phyloP scores from a whole-genome alignment of 2,329 filamentous ascomycete genomes.

The Colletotrichum tamarilloi region DNA sequence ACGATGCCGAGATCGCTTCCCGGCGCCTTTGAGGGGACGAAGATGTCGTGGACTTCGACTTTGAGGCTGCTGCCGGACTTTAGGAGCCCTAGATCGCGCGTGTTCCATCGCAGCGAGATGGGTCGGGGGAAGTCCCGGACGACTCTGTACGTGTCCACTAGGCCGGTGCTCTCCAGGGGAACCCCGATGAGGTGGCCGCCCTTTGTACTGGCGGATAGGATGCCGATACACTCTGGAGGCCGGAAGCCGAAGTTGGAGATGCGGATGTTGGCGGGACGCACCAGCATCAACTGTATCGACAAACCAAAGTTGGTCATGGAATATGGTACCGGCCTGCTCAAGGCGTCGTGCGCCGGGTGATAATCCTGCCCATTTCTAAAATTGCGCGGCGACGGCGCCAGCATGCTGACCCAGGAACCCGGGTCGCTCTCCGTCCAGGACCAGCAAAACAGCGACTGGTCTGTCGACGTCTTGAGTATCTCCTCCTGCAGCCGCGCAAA shows the following conservation, averaged over 20 bases:
- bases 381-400: conserved; percentile 24
- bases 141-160: conserved; percentile 5
- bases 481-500: conserved; percentile 39
- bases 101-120: conserved; percentile 1
- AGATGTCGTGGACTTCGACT: not conserved
- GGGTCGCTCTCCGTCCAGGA: conserved; percentile 30
- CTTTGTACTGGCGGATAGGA: not conserved
- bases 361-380: conserved; percentile 15
- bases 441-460: conserved; percentile 33
- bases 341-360: conserved; percentile 8
- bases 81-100: not conserved
- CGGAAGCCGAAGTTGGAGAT: not conserved
- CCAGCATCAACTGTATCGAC: conserved; percentile 18
- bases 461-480: conserved; percentile 26
- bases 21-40: conserved; percentile 16
- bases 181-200: conserved; percentile 4
- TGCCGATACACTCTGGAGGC: not conserved
- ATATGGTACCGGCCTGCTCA: conserved; percentile 16
- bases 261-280: not conserved
- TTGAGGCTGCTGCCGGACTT: not conserved
- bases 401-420: conserved; percentile 17
- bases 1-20: not conserved
- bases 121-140: conserved; percentile 19
- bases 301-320: conserved; percentile 33
- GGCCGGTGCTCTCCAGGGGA: conserved; percentile 3